Evolutionary conservation across 75 land plant genomes (phyloP), one percentile per base, ranked within the genome.

Genomic region (Cryptomeria japonica): DNA sequence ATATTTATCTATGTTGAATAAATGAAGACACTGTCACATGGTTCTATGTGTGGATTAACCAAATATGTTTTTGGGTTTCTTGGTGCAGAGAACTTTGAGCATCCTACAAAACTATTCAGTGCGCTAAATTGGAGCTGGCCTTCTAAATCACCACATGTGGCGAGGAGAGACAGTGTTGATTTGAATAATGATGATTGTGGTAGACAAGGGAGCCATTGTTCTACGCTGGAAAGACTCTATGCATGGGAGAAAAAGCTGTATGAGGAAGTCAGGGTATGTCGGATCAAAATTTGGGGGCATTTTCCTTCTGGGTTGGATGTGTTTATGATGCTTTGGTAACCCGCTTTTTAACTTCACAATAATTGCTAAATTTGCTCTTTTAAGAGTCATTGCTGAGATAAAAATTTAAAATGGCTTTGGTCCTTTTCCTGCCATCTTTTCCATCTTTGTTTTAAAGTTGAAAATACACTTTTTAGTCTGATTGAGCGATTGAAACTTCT

Each of bases 241-340:
- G 96, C 95, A 77, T 98, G 98, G 99, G 99, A 98, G 86, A 98
- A 98, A 93, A 96, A 98, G 90, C 92, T 98, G 12, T 98, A 90
- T 64, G 55, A 84, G 16, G 99, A 98, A 89, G 98, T 97, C 49
- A 96, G 96, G 97, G 99, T 96, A 90, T 6, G 77, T 86, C 37
- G 56, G 8, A 73, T 78, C 16, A 41, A 8, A 19, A 46, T 61
- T 56, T 77, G 7, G 49, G 88, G 32, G 64, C 64, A 19, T 22
- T 18, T 19, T 3, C 28, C 46, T 42, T 31, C 31, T 84, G 22
- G 39, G 12, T 15, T 38, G 34, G 32, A 87, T 34, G 39, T 38
- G 7, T 68, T 28, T 1, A 80, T 31, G 19, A 8, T 28, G 47
- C 12, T 70, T 25, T 36, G 13, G 42, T 36, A 14, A 14, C 37